Base-by-base conservation (phyloP, 2,329 filamentous ascomycete species). In the Thielaviopsis ethacetica region DNA sequence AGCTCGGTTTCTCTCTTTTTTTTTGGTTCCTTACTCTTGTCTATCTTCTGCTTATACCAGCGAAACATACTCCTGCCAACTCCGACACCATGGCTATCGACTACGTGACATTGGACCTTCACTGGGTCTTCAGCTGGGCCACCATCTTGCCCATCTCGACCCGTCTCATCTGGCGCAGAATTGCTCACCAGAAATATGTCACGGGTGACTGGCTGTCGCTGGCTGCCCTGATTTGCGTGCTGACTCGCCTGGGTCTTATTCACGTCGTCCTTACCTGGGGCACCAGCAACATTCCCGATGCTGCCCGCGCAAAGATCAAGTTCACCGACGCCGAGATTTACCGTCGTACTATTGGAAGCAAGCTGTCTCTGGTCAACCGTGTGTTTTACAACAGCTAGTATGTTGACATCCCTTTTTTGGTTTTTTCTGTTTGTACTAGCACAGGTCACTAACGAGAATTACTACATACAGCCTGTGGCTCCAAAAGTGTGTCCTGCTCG, bases 171-270 rank as follows among this genome's bases (percentile, higher is more conserved):
- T 64, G 63, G 58, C 63, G 61, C 19, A 66, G 62, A 50, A 27
- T 63, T 10, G 54, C 59, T 22, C 62, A 55, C 17, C 65, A 67
- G 44, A 27, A 62, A 2, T 65, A 62, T 47, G 61, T 62, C 22
- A n/a, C 56, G 12, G 64, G 62, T 47, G 66, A 67, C 55, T 67
- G 61, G 54, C 55, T 65, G 57, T 65, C 63, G 30, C 72, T 76
- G 71, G 74, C 72, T 58, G 68, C 70, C 9, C 72, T 71, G 59
- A 26, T 74, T 49, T 69, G 65, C 53, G 64, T 61, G 9, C 24
- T 67, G 47, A 61, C 62, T 1, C 61, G 66, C 6, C 56, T 67
- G 4, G 65, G 63, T 4, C 57, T 71, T 17, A 67, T 70, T 27
- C 67, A 70, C 55, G 67, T 71, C 19, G 68, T 70, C 53, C 59